A percentile compares a stretch with the other conserved stretches of the same genome.
phyloP scores from a whole-genome alignment of 1,284 basidiomycete genomes.

The Boletus sp. region DNA sequence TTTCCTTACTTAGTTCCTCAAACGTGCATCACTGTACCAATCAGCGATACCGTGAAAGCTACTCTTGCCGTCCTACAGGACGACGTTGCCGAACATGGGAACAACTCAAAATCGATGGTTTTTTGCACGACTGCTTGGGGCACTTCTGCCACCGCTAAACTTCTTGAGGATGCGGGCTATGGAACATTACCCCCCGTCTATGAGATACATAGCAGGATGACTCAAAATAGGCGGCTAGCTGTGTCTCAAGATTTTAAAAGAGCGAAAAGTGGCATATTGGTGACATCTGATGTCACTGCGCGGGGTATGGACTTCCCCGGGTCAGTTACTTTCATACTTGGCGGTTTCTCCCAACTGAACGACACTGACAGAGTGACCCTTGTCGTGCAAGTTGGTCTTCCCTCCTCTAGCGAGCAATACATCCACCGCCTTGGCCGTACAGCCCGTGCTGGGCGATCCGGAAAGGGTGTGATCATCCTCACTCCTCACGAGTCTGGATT shows the following conservation, averaged over 20 bases:
- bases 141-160: constrained; percentile 50
- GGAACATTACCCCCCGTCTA: constrained; percentile 38
- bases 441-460: constrained; percentile 76
- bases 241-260: constrained; percentile 52
- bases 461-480: constrained; percentile 58
- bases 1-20: constrained; percentile 43
- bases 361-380: constrained; percentile 44
- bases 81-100: constrained; percentile 32
- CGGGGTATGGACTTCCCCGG: constrained; percentile 83
- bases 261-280: constrained; percentile 49
- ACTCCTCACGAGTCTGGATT: constrained; percentile 54
- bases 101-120: constrained; percentile 43
- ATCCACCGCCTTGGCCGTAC: constrained; percentile 91
- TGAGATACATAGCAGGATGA: constrained; percentile 48
- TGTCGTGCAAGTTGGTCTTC: constrained; percentile 71
- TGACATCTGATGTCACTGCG: constrained; percentile 90
- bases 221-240: constrained; percentile 42
- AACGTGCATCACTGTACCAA: constrained; percentile 42
- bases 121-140: constrained; percentile 72
- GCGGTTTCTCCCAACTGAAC: constrained; percentile 42
- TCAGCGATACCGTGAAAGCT: constrained; percentile 43
- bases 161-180: constrained; percentile 34
- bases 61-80: constrained; percentile 36
- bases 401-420: constrained; percentile 77
- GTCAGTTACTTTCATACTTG: constrained; percentile 49